Evolutionary conservation across 2,329 filamentous ascomycete genomes (phyloP), one percentile per base, ranked within the genome.

Genomic region (Plectosphaerella plurivora): DNA sequence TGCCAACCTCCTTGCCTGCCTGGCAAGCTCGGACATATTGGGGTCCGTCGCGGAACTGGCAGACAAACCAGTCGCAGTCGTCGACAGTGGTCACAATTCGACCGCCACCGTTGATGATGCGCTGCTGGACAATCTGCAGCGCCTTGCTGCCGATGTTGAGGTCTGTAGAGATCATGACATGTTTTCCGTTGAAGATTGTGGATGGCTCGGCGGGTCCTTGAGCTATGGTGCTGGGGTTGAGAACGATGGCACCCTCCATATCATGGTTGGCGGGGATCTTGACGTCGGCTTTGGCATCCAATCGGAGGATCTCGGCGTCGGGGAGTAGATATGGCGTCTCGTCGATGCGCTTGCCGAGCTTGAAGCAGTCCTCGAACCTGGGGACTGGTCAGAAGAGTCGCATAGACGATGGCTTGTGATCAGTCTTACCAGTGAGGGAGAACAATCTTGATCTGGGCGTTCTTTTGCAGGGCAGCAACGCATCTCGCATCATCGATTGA

Each of bases 331-430:
- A 99, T 1, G 94, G 94, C 7, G 77, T 74, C 67, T 99, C 94
- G 60, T 90, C 88, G 60, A 99, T 97, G 54, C 89, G 85, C 68
- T 91, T 92, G 48, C 93, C 92, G 25, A 99, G 82, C 69, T 89
- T 94, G 60, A 99, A 82, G 70, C 94, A 99, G 66, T 97, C 93
- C 61, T 97, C 93, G 65, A 99, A 97, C 91, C 89, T 92, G 25
- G 33, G 22, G 20, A 4, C 10, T 10, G 8, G 28, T 33, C 28
- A 33, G 56, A 37, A n/a, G 37, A 8, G 37, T 22, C 11, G 9
- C 36, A 25, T n/a, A 52, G 67, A 57, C 70, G 62, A 48, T 55
- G 41, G 41, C n/a, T 6, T 3, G 41, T 18, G 16, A 41, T 5
- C 7, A 44, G 4, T 44, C 51, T 15, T 37, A 91, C 90, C 94